Evolutionary conservation across 2,329 filamentous ascomycete genomes (phyloP), one percentile per base, ranked within the genome.

Genomic region (Diaporthe vaccinii): DNA sequence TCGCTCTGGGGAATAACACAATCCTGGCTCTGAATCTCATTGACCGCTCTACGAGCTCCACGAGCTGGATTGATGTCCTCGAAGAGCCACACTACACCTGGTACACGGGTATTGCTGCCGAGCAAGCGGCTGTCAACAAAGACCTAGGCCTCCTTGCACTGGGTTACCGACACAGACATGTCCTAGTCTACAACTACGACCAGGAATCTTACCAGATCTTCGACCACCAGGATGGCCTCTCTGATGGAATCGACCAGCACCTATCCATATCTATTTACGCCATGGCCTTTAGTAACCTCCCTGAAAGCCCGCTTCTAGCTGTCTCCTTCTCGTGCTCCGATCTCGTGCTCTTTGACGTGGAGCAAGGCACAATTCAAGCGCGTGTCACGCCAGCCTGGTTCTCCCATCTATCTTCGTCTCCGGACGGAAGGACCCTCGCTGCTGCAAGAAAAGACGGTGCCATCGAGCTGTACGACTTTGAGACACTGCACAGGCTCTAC

Each of bases 351-450:
- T 62, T 28, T 12, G 59, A 62, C 15, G 25, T 46, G 7, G 59
- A 62, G n/a, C 39, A 62, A n/a, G 59, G 59, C 36, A 62, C 36
- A 12, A 46, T 62, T 5, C 59, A 62, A 62, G 59, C 59, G 15
- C 59, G 59, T 46, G 39, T 62, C 8, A 28, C 59, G 0, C 59
- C 59, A 3, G 59, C 25, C 10, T 62, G 39, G 39, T 62, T 62
- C n/a, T 62, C 59, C 15, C 59, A 62, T 31, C 39, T 62, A 1
- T 5, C 25, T 25, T 62, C 59, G 15, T 62, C 59, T 28, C 59
- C 59, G 6, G 59, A 62, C 25, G 59, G 59, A 3, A 62, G 59
- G 25, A 46, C 59, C 12, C 39, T 46, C 17, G 59, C 59, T 10
- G 59, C 59, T 20, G 59, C 59, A 7, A 20, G 59, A 2, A 20